Conservation (phyloP, 768 basidiomycete species). For the Leccinellum luteum region DNA sequence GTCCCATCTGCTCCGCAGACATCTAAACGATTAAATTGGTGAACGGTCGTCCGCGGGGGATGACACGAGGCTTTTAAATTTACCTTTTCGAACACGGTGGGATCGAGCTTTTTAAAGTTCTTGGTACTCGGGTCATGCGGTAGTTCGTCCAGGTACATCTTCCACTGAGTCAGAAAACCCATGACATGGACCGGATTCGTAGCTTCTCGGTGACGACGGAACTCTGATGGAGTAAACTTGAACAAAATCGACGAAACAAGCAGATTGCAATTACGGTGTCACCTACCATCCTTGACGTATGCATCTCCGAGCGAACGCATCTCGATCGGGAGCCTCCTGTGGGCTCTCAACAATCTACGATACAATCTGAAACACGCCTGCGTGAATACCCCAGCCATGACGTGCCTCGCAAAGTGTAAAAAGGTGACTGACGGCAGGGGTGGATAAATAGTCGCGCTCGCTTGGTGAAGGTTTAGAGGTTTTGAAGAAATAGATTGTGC, state of each 20-base stretch:
- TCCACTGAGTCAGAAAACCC: slow-evolving; percentile 96
- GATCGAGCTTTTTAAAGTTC: slow-evolving; percentile 65
- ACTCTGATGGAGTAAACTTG: slow-evolving; percentile 54
- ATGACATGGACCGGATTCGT: slow-evolving; percentile 90
- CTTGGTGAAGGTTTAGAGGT: slow-evolving; percentile 57
- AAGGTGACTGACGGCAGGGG: slow-evolving; percentile 65
- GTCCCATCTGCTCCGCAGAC: slow-evolving; percentile 87
- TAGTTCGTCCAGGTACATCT: slow-evolving; percentile 78
- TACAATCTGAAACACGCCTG: slow-evolving; percentile 55
- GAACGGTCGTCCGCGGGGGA: neutral
- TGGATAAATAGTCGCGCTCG: slow-evolving; percentile 71
- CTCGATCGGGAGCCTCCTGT: slow-evolving; percentile 66
- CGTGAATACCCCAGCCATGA: neutral
- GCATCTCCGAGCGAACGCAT: slow-evolving; percentile 84
- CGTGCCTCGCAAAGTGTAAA: neutral
- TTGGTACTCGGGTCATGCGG: slow-evolving; percentile 41
- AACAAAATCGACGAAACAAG: neutral
- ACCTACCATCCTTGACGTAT: slow-evolving; percentile 75
- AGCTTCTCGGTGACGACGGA: slow-evolving; percentile 73
- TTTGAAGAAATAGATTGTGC: slow-evolving; percentile 48
- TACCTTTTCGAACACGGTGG: slow-evolving; percentile 76
- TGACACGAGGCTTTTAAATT: neutral
- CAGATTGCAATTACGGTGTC: slow-evolving; percentile 5
- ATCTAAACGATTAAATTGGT: slow-evolving; percentile 46
- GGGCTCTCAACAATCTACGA: slow-evolving; percentile 76